Conservation (phyloP, 768 basidiomycete species). For the Mycena leptocephala region DNA sequence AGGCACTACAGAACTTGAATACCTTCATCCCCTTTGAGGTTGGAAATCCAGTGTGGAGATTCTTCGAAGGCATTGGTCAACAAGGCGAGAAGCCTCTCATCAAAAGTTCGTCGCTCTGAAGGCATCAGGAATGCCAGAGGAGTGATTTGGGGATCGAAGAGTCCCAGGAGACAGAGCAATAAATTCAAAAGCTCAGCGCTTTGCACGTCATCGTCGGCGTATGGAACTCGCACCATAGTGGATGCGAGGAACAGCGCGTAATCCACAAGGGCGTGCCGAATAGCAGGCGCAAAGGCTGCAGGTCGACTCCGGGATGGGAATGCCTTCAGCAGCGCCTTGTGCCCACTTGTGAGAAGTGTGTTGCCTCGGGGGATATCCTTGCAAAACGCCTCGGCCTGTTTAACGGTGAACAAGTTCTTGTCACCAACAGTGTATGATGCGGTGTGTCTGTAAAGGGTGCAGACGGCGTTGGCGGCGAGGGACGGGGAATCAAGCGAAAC, state of each 20-base stretch:
- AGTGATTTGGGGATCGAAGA: slow-evolving; percentile 27
- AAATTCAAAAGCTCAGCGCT: slow-evolving; percentile 5
- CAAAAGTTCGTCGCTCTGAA: slow-evolving; percentile 7
- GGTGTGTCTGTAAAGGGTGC: slow-evolving; percentile 23
- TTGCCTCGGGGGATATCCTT: slow-evolving; percentile 17
- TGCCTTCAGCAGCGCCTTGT: slow-evolving; percentile 25
- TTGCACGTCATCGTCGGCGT: not conserved
- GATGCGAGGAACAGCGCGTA: slow-evolving; percentile 21
- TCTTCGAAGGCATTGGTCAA: slow-evolving; percentile 13
- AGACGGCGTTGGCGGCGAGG: slow-evolving; percentile 23
- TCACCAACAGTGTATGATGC: slow-evolving; percentile 23
- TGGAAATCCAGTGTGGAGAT: not conserved
- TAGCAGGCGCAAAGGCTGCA: slow-evolving; percentile 21
- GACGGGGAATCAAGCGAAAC: slow-evolving; percentile 19
- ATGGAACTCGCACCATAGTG: slow-evolving; percentile 15
- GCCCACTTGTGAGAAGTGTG: slow-evolving; percentile 17
- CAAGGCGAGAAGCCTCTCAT: slow-evolving; percentile 15
- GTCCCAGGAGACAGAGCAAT: slow-evolving; percentile 20
- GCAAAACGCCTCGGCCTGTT: slow-evolving; percentile 19
- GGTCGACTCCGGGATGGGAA: slow-evolving; percentile 21
- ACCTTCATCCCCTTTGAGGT: slow-evolving; percentile 16
- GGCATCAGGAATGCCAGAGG: slow-evolving; percentile 21
- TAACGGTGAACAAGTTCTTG: slow-evolving; percentile 23
- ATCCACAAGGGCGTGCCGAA: slow-evolving; percentile 20
- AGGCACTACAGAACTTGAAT: slow-evolving; percentile 2